These are phyloP conservation scores for Physcomitrellopsis africana DNA, from an alignment of 225 moss, liverwort and hornwort species.

Conservation along the genomic window DNA sequence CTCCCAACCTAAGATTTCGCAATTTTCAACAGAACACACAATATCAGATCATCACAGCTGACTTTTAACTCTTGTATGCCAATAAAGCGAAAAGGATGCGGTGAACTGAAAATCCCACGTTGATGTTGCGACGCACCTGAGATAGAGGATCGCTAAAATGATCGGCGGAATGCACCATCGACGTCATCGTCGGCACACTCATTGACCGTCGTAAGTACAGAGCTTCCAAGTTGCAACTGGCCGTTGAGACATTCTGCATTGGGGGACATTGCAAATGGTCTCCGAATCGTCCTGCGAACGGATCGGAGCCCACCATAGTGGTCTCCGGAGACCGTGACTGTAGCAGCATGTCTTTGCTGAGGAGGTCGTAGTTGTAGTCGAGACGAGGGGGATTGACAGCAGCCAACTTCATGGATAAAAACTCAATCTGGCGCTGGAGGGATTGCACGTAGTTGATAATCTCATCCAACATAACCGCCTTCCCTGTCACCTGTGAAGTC, in stretches of 20 bases:
- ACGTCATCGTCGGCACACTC: background rate
- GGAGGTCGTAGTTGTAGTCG: constrained; percentile 70
- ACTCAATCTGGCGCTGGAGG: constrained; percentile 95
- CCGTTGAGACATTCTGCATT: constrained; percentile 31
- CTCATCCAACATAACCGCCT: constrained; percentile 95
- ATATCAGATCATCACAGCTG: too few relatives aligned
- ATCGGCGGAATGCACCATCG: too few relatives aligned
- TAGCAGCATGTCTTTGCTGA: constrained; percentile 74
- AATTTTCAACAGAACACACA: too few relatives aligned
- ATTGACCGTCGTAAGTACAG: constrained; percentile 41
- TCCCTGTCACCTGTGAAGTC: constrained; percentile 73
- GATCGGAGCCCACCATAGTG: constrained; percentile 49
- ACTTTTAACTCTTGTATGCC: too few relatives aligned
- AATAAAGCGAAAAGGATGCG: too few relatives aligned
- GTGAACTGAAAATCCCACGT: too few relatives aligned
- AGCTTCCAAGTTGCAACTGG: constrained; percentile 46
- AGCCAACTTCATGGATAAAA: constrained; percentile 92
- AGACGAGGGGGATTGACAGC: constrained; percentile 68
- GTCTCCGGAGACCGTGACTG: constrained; percentile 51
- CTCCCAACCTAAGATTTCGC: too few relatives aligned
- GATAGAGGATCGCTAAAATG: too few relatives aligned
- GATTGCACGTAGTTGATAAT: constrained; percentile 99
- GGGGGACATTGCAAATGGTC: too few relatives aligned
- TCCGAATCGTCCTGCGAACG: constrained; percentile 16
- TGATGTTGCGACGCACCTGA: too few relatives aligned